Evolutionary conservation across 2,329 filamentous ascomycete genomes (phyloP).

Genomic region (Cryphonectria naterciae): DNA sequence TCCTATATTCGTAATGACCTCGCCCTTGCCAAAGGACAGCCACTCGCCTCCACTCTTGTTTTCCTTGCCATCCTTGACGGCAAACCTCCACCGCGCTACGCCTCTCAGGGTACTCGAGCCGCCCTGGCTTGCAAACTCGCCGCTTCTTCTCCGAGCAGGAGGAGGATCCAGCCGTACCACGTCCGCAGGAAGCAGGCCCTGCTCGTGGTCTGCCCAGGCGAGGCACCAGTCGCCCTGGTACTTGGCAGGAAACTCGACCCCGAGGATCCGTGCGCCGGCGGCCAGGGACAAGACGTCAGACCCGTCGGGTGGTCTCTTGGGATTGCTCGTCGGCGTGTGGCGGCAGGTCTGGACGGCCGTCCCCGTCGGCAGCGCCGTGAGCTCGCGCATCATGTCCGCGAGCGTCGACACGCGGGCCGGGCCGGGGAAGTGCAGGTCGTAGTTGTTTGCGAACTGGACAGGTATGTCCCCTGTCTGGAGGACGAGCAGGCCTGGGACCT

Average conservation of each 20-base stretch:
- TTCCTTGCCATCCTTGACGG: slow-evolving; percentile 42
- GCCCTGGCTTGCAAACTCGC: slow-evolving; percentile 50
- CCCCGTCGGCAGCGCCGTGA: slow-evolving; percentile 49
- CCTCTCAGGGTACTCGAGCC: slow-evolving; percentile 52
- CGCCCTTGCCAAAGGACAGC: slow-evolving; percentile 66
- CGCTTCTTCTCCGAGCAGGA: slow-evolving; percentile 32
- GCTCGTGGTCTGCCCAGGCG: slow-evolving; percentile 58
- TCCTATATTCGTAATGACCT: slow-evolving; percentile 66
- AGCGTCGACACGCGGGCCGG: slow-evolving; percentile 48
- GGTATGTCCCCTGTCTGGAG: slow-evolving; percentile 51
- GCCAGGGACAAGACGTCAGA: slow-evolving; percentile 34
- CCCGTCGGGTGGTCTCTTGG: slow-evolving; percentile 13
- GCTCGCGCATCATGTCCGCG: slow-evolving; percentile 45
- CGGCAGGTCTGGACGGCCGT: slow-evolving; percentile 47
- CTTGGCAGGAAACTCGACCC: slow-evolving; percentile 54
- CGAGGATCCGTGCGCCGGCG: slow-evolving; percentile 52
- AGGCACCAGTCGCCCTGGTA: slow-evolving; percentile 60
- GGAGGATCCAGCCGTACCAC: slow-evolving; percentile 52
- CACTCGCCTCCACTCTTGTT: slow-evolving; percentile 41
- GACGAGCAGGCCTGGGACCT: slow-evolving; percentile 52
- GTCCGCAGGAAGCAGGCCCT: slow-evolving; percentile 54
- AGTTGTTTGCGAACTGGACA: slow-evolving; percentile 49
- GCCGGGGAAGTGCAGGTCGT: slow-evolving; percentile 54
- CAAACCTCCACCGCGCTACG: slow-evolving; percentile 56
- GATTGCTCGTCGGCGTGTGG: slow-evolving; percentile 11